phyloP scores from a whole-genome alignment of 2,329 filamentous ascomycete genomes.

The Rhinocladiella mackenziei region DNA sequence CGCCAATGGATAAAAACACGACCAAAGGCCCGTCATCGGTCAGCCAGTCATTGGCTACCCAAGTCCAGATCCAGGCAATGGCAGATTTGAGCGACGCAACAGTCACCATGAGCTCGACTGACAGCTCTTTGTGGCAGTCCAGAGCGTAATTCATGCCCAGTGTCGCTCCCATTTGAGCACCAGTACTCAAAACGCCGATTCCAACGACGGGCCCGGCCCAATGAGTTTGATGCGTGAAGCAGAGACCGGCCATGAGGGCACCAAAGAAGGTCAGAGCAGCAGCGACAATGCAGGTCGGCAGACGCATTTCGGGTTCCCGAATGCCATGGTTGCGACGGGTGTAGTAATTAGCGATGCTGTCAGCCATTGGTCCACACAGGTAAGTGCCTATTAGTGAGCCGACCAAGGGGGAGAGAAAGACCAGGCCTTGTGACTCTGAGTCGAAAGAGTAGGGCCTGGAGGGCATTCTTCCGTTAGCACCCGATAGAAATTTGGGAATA shows the following conservation, averaged over 20 bases:
- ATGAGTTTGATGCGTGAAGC: slow-evolving; percentile 4
- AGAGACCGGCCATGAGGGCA: not conserved
- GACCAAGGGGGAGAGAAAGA: slow-evolving; percentile 52
- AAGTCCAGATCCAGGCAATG: slow-evolving; percentile 11
- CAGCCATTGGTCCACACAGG: slow-evolving; percentile 52
- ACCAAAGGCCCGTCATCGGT: not conserved
- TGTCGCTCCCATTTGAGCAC: slow-evolving; percentile 8
- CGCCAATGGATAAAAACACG: not conserved
- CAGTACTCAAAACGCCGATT: slow-evolving; percentile 1
- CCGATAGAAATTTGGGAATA: slow-evolving; percentile 40
- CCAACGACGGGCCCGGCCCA: slow-evolving; percentile 7
- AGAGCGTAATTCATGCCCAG: slow-evolving; percentile 7
- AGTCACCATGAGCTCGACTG: slow-evolving; percentile 7
- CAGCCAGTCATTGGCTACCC: slow-evolving; percentile 10
- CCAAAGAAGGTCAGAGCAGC: slow-evolving; percentile 51
- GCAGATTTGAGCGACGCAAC: slow-evolving; percentile 1
- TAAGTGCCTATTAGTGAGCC: slow-evolving; percentile 49
- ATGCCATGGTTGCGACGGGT: slow-evolving; percentile 42
- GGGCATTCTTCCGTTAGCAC: slow-evolving; percentile 56
- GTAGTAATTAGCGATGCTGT: slow-evolving; percentile 45
- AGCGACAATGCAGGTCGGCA: slow-evolving; percentile 36
- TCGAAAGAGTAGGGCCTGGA: slow-evolving; percentile 42
- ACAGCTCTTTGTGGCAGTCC: slow-evolving; percentile 11
- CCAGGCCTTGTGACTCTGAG: slow-evolving; percentile 35
- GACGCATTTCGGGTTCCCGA: slow-evolving; percentile 51